phyloP scores from a whole-genome alignment of 345 rosid genomes.

The Citrus reticulata region DNA sequence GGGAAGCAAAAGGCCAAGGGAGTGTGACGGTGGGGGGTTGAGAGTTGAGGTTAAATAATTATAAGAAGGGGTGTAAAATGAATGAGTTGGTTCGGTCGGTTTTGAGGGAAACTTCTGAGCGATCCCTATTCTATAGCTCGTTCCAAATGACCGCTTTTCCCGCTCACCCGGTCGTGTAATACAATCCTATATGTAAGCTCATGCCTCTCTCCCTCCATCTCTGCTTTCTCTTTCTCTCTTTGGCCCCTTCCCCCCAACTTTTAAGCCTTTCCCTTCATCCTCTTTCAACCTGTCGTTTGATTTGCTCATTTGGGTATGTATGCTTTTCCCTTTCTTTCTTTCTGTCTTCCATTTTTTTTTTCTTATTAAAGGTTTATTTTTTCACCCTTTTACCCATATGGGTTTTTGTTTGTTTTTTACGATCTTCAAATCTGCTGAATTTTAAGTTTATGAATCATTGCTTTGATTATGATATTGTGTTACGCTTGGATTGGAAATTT shows the following conservation, averaged over 20 bases:
- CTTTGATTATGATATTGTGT: neutral
- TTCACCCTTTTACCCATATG: neutral
- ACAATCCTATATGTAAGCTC: slow-evolving; percentile 36
- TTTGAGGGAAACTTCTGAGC: slow-evolving; percentile 12
- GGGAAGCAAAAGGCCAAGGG: too few relatives aligned
- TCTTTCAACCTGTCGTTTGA: slow-evolving; percentile 30
- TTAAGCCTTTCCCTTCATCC: slow-evolving; percentile 19
- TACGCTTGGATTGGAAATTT: neutral
- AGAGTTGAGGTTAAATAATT: too few relatives aligned
- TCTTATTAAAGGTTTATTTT: neutral
- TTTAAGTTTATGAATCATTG: neutral
- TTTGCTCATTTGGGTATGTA: slow-evolving; percentile 36
- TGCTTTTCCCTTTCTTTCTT: neutral
- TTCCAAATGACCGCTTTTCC: slow-evolving; percentile 39
- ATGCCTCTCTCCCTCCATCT: slow-evolving; percentile 10
- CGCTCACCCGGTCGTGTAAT: slow-evolving; percentile 52
- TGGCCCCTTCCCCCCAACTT: slow-evolving; percentile 17
- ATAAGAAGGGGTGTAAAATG: neutral
- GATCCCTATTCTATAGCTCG: slow-evolving; percentile 52
- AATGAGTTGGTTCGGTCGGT: slow-evolving; percentile 24
- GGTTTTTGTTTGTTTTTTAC: neutral
- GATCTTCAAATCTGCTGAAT: neutral
- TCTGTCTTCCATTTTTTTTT: neutral
- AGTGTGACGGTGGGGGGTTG: too few relatives aligned
- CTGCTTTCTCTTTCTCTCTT: slow-evolving; percentile 14